Conservation (phyloP, 495 filamentous ascomycete genomes). For the Neurospora sp. region DNA sequence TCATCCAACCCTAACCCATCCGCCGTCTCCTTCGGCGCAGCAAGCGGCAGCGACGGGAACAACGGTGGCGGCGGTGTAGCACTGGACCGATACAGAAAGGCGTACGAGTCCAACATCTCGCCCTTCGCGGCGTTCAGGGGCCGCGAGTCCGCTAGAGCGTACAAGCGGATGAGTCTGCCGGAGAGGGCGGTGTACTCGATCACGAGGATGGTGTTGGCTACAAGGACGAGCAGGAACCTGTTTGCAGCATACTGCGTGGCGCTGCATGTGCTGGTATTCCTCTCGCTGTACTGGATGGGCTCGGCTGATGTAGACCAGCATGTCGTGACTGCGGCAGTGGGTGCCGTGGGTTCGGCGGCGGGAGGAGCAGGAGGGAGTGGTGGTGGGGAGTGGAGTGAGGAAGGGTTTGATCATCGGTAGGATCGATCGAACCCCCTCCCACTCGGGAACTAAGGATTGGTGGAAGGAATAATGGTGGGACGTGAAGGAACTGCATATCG, state of each 20-base stretch:
- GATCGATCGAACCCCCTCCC: background rate
- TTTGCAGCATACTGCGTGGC: conserved; percentile 92
- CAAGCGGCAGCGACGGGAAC: conserved; percentile 14
- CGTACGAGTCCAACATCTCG: conserved; percentile 90
- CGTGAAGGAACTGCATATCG: background rate
- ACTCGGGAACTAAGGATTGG: background rate
- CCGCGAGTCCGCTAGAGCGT: conserved; percentile 82
- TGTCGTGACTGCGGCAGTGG: conserved; percentile 11
- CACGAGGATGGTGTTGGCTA: conserved; percentile 83
- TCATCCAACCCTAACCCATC: conserved; percentile 64
- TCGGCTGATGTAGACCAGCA: conserved; percentile 34
- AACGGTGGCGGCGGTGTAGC: conserved; percentile 39
- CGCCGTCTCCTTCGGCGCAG: conserved; percentile 44
- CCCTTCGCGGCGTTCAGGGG: conserved; percentile 93
- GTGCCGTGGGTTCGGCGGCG: conserved; percentile 12
- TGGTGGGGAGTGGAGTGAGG: conserved; percentile 24
- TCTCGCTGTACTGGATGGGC: conserved; percentile 77
- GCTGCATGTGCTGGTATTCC: conserved; percentile 77
- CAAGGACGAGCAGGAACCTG: conserved; percentile 79
- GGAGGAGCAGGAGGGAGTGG: conserved; percentile 10
- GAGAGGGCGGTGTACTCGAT: conserved; percentile 86
- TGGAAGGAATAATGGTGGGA: background rate
- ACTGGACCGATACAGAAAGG: conserved; percentile 79
- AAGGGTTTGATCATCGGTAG: conserved; percentile 28
- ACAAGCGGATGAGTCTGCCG: conserved; percentile 86